Percentiles rank a stretch among this genome's conserved stretches.
Evolutionary conservation across 2,329 filamentous ascomycete genomes (phyloP).

Genomic region (Eurotiales sp.): DNA sequence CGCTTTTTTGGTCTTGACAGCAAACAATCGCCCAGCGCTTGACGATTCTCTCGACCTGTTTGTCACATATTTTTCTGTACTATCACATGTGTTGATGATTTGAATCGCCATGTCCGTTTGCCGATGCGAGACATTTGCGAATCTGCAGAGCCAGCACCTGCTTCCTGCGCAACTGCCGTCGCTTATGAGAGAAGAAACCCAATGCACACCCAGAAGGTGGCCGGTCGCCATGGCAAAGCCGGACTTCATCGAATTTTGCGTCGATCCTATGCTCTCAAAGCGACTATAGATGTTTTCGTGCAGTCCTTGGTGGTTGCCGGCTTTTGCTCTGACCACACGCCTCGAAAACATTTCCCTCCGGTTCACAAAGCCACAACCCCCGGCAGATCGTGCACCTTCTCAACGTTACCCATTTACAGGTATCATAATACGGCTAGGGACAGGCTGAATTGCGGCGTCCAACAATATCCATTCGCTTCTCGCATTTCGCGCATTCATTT

Average conservation of each 20-base stretch:
- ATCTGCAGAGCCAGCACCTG: conserved; percentile 50
- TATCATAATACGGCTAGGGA: background rate
- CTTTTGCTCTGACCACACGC: conserved; percentile 48
- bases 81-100: conserved; percentile 32
- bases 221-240: background rate
- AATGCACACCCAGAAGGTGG: conserved; percentile 3
- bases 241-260: conserved; percentile 9
- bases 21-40: background rate
- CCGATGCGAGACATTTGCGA: conserved; percentile 62
- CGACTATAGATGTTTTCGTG: conserved; percentile 52
- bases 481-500: conserved; percentile 1
- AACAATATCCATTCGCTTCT: background rate
- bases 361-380: background rate
- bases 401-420: background rate
- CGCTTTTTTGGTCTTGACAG: background rate
- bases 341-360: conserved; percentile 17
- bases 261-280: conserved; percentile 27
- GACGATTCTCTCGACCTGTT: background rate
- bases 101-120: conserved; percentile 57
- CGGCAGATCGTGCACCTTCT: background rate
- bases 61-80: background rate
- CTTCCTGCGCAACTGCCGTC: conserved; percentile 36
- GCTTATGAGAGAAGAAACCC: background rate
- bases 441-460: background rate
- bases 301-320: conserved; percentile 51